Conservation (phyloP, 139 green algal species). For the Micromonas commoda region DNA sequence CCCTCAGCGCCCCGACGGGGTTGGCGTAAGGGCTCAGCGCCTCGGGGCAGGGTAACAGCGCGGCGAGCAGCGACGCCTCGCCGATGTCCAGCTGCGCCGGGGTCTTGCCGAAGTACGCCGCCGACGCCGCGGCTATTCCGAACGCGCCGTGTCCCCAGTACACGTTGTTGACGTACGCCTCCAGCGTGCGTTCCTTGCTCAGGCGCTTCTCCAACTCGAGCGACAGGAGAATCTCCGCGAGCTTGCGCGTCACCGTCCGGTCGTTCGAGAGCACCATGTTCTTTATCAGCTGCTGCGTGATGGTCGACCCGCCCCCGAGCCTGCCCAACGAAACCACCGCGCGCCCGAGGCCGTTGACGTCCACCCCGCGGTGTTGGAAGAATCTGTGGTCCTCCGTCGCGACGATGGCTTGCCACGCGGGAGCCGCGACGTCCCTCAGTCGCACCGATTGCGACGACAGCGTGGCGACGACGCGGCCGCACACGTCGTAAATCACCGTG, state of each 20-base stretch:
- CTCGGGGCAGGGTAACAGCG: conserved; percentile 35
- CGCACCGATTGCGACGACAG: conserved; percentile 12
- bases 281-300: conserved; percentile 60
- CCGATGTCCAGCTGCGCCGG: conserved; percentile 46
- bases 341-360: conserved; percentile 41
- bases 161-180: conserved; percentile 43
- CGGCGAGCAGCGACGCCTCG: conserved; percentile 38
- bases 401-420: conserved; percentile 50
- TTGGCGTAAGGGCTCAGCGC: conserved; percentile 30
- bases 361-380: conserved; percentile 50
- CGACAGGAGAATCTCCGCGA: conserved; percentile 48
- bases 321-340: conserved; percentile 41
- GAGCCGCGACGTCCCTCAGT: conserved; percentile 1
- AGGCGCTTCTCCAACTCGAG: conserved; percentile 45
- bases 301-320: conserved; percentile 50
- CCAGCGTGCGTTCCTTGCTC: conserved; percentile 45
- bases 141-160: conserved; percentile 57
- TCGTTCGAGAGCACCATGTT: conserved; percentile 50
- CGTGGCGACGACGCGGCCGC: conserved; percentile 34
- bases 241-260: conserved; percentile 47
- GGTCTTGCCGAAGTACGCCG: conserved; percentile 55
- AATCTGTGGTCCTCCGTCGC: conserved; percentile 51
- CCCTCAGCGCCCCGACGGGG: conserved; percentile 13
- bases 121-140: conserved; percentile 45
- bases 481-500: conserved; percentile 36